These are phyloP conservation scores for Fonsecaea nubica DNA, from an alignment of 2,329 filamentous ascomycete species.

Conservation along the genomic window DNA sequence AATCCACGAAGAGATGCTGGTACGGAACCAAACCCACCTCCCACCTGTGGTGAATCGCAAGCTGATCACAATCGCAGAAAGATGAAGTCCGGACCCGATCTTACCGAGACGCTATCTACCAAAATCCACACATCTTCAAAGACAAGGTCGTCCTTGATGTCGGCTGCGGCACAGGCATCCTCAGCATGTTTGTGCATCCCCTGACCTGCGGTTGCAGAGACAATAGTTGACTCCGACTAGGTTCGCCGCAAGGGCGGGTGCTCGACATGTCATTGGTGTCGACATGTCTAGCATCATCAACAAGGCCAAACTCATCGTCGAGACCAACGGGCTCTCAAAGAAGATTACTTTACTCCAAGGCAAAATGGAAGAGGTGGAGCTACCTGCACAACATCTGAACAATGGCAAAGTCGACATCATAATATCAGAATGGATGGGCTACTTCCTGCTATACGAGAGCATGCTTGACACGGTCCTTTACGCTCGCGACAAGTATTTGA, in stretches of 20 bases:
- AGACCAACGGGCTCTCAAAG: constrained; percentile 85
- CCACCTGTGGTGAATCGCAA: constrained; percentile 15
- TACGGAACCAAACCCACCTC: constrained; percentile 25
- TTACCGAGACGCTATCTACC: constrained; percentile 96
- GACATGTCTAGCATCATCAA: constrained; percentile 99
- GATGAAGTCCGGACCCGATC: constrained; percentile 96
- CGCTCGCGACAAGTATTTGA: constrained; percentile 89
- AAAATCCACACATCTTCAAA: constrained; percentile 93
- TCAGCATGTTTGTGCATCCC: constrained; percentile 77
- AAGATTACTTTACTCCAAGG: constrained; percentile 98
- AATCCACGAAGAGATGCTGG: constrained; percentile 53
- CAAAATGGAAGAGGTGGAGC: constrained; percentile 98
- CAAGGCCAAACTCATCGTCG: constrained; percentile 95
- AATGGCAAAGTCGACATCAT: constrained; percentile 89
- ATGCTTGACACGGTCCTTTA: constrained; percentile 99
- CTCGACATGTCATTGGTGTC: constrained; percentile 97
- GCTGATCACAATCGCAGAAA: constrained; percentile 42
- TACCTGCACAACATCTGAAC: constrained; percentile 73
- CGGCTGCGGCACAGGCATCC: constrained; percentile 94
- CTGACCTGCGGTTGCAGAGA: neutral
- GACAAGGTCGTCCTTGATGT: constrained; percentile 95
- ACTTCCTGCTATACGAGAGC: constrained; percentile 97
- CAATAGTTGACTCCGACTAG: constrained; percentile 56
- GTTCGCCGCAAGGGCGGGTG: constrained; percentile 95
- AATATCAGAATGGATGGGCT: constrained; percentile 99